Conservation (phyloP, 192 early-diverging fungal genomes). For the Coemansia sp. region DNA sequence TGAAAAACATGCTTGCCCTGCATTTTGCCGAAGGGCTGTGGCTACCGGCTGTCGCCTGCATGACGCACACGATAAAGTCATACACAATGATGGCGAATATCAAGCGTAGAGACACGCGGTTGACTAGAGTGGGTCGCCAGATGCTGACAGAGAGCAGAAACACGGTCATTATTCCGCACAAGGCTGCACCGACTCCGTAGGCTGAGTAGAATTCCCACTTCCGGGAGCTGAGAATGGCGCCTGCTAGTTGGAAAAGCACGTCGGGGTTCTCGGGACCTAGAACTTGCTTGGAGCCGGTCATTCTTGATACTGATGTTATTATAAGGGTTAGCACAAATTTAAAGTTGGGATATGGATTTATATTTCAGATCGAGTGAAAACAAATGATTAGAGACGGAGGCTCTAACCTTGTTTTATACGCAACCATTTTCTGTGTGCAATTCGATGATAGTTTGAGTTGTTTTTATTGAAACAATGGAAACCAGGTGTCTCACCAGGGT, state of each 20-base stretch:
- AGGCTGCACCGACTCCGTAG: constrained; percentile 1
- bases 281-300: not conserved
- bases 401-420: too few species aligned
- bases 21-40: not conserved
- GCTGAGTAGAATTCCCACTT: constrained; percentile 11
- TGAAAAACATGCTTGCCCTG: constrained; percentile 18
- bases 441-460: too few species aligned
- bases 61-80: constrained; percentile 30
- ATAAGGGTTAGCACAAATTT: too few species aligned
- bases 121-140: constrained; percentile 29
- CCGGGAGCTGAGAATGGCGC: not conserved
- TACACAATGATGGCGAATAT: constrained; percentile 24
- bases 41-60: not conserved
- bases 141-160: constrained; percentile 22
- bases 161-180: constrained; percentile 25
- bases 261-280: not conserved
- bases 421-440: too few species aligned
- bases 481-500: too few species aligned
- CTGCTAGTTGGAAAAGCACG: not conserved
- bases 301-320: not conserved
- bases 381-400: too few species aligned
- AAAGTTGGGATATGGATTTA: too few species aligned
- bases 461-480: too few species aligned
- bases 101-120: constrained; percentile 34
- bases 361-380: too few species aligned